These are phyloP conservation scores for Alternaria sp. DNA, from an alignment of 2,329 filamentous ascomycete genomes.

Conservation along the genomic window DNA sequence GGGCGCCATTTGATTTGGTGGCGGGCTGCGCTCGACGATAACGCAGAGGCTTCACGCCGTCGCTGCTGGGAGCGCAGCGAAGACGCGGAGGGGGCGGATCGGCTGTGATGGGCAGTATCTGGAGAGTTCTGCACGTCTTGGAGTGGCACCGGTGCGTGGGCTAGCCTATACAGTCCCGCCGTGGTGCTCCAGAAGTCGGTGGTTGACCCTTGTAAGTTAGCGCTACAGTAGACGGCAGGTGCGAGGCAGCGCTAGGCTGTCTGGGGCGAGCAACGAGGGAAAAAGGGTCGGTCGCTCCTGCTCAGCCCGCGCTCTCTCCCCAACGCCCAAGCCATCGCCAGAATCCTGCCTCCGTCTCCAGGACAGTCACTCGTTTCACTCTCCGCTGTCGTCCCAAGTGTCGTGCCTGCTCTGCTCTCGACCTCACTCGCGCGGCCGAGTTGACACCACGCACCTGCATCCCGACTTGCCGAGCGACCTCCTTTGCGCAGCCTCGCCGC, in stretches of 20 bases:
- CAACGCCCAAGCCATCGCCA: slow-evolving; percentile 16
- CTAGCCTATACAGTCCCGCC: slow-evolving; percentile 17
- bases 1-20: slow-evolving; percentile 23
- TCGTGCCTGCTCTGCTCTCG: slow-evolving; percentile 8
- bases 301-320: slow-evolving; percentile 20
- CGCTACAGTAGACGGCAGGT: slow-evolving; percentile 9
- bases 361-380: slow-evolving; percentile 41
- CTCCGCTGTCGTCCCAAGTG: slow-evolving; percentile 19
- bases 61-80: neutral
- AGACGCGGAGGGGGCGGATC: neutral
- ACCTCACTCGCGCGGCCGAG: slow-evolving; percentile 19
- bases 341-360: slow-evolving; percentile 19
- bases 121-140: slow-evolving; percentile 3
- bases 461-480: neutral
- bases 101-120: neutral
- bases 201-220: slow-evolving; percentile 13
- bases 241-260: slow-evolving; percentile 14
- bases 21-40: slow-evolving; percentile 10
- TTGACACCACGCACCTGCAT: slow-evolving; percentile 4
- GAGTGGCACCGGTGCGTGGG: neutral
- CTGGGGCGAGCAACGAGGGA: slow-evolving; percentile 17
- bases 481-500: slow-evolving; percentile 24
- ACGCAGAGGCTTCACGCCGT: neutral
- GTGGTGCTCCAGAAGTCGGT: slow-evolving; percentile 10
- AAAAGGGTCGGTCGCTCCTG: slow-evolving; percentile 20